Percentiles rank a stretch among this genome's conserved stretches.
Evolutionary conservation across 129 eudicot genomes (phyloP).

Genomic region (Chrysanthemum makinoi): DNA sequence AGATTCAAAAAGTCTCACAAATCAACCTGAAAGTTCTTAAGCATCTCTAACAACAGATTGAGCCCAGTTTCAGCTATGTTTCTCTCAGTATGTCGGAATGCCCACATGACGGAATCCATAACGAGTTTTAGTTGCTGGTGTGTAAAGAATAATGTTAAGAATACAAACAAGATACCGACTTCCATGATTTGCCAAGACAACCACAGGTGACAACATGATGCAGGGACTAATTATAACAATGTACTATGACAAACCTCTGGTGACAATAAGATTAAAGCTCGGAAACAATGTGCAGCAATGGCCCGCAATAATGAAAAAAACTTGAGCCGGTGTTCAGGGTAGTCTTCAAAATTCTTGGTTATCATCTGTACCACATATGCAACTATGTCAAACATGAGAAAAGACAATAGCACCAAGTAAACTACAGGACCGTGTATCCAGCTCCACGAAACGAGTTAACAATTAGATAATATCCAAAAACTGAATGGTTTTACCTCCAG

Average conservation of each 20-base stretch:
- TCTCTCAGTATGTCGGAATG: conserved; percentile 96
- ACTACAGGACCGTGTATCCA: neutral
- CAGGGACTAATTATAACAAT: conserved; percentile 34
- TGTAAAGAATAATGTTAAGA: neutral
- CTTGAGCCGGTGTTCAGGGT: conserved; percentile 98
- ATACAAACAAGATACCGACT: conserved; percentile 4
- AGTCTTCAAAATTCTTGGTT: conserved; percentile 96
- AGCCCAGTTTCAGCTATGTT: conserved; percentile 98
- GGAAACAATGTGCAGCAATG: conserved; percentile 90
- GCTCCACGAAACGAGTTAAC: neutral
- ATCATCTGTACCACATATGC: conserved; percentile 65
- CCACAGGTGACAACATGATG: conserved; percentile 88
- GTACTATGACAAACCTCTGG: conserved; percentile 57
- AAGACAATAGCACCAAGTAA: conserved; percentile 7
- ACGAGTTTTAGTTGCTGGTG: conserved; percentile 91
- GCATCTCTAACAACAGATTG: conserved; percentile 83
- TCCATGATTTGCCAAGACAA: conserved; percentile 10
- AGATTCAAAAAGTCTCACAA: conserved; percentile 4
- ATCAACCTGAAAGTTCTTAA: conserved; percentile 89
- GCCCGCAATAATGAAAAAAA: conserved; percentile 92
- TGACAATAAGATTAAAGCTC: conserved; percentile 78
- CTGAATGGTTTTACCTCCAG: conserved; percentile 59
- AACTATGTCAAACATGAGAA: conserved; percentile 13
- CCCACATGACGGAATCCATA: conserved; percentile 99
- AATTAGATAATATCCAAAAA: neutral